Base-by-base conservation (phyloP, 768 basidiomycete species). In the Collybia mongolica region DNA sequence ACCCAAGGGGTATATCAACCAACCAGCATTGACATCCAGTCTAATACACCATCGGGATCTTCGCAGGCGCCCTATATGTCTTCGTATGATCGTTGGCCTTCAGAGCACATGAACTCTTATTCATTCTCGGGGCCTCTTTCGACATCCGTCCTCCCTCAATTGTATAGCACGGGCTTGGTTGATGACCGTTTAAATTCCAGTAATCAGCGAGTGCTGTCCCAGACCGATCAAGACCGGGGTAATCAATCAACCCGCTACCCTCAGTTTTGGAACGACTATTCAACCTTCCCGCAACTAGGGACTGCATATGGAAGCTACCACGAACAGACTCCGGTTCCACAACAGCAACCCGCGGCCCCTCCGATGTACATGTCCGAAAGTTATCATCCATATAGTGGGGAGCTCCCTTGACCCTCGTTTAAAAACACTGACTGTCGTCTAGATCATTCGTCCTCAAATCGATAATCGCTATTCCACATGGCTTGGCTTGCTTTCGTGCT, bases 111-210 rank as follows among this genome's bases (percentile, higher is more conserved):
- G 2, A 52, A 38, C 39, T 48, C 67, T 46, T 59, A 69, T 51
- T 46, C 64, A 11, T 74, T 75, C 58, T 61, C 74, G 19, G 73
- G 73, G 5, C 72, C 78, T 39, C 59, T 89, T 38, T 85, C 88
- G 18, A 89, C 88, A 15, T 84, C 86, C 0, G 85, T 86, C 20
- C 74, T 90, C 38, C 85, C 88, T 0, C 86, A 88, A 54, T 70
- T 84, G 57, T 90, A 88, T 61, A 88, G 85, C 66, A 87, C 87
- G 3, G 87, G 86, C 0, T 67, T 88, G 41, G 73, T 79, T 2
- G 83, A 83, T 53, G 79, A 80, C 36, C 71, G 75, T 32, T 46
- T 29, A 29, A 18, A 54, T 14, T 17, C 39, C n/a, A 51, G 9
- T 19, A 22, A 32, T 18, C 20, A 44, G 14, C 58, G 54, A 15